Evolutionary conservation across 2,329 filamentous ascomycete species (phyloP), one percentile per base, ranked within the genome.

Genomic region (Aspergillus novofumigatus): DNA sequence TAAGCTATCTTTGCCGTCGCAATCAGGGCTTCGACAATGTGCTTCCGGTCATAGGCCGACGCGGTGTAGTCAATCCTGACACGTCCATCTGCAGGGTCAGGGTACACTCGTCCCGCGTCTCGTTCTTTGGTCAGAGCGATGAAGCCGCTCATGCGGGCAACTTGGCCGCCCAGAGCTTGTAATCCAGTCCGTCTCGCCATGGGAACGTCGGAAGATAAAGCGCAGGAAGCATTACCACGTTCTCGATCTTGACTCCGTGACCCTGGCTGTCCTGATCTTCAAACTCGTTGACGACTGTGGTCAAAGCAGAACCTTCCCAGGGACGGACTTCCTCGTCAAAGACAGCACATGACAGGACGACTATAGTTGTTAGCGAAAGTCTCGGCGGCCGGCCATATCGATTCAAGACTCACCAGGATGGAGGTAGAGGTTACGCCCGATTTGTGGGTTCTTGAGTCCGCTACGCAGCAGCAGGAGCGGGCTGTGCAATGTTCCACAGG

Each of bases 201-300:
- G 86, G 82, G 53, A 90, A 78, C 52, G 82, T 76, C 4, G 85
- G 77, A 14, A 92, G 76, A 64, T 84, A 81, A 2, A 85, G 70
- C 20, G 86, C 83, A 0, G 92, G 91, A 67, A 91, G 67, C 88
- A 94, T 92, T 66, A 83, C 83, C 1, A 84, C 84, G 9, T 86
- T 80, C 78, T 97, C 92, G 28, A 97, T 78, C 72, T 95, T 96
- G 51, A 82, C 81, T 42, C 93, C 93, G 66, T 97, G 91, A 56
- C 91, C 91, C 45, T 86, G 80, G 5, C 84, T 84, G 70, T 96
- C 91, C 0, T 92, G 80, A 64, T 97, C 88, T 62, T 95, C 89
- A 64, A 92, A 91, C 54, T 89, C 86, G 47, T 81, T 84, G 61
- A 90, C 87, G 20, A 92, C 86, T 3, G 85, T 83, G 0, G 92